These are phyloP conservation scores for Termitomyces bulborhizus DNA, from an alignment of 768 basidiomycete genomes.

Conservation along the genomic window DNA sequence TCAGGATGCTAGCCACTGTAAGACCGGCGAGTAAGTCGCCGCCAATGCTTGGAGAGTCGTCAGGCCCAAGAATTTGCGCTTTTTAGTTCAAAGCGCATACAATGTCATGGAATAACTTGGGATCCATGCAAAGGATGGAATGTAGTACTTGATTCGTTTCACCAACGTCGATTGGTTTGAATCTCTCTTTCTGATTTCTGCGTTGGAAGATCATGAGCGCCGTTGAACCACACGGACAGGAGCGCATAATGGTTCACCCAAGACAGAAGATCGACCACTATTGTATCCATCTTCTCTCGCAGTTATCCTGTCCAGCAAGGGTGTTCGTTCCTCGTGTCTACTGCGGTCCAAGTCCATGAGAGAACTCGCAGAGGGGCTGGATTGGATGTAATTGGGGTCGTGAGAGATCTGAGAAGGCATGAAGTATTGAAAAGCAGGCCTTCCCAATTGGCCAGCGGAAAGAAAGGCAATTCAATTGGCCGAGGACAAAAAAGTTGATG, in stretches of 20 bases:
- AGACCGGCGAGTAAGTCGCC: constrained; percentile 78
- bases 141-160: constrained; percentile 63
- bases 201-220: neutral
- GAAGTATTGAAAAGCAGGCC: neutral
- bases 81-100: constrained; percentile 30
- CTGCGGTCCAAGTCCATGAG: constrained; percentile 13
- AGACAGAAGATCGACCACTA: constrained; percentile 15
- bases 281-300: constrained; percentile 23
- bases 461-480: neutral
- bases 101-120: constrained; percentile 65
- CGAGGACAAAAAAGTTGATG: neutral
- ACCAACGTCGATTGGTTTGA: constrained; percentile 25
- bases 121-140: constrained; percentile 76
- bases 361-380: constrained; percentile 14
- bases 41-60: constrained; percentile 22
- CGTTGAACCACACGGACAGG: neutral
- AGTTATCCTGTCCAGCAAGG: constrained; percentile 23
- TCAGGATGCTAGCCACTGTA: constrained; percentile 79
- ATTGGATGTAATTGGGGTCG: constrained; percentile 1
- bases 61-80: neutral
- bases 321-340: constrained; percentile 24
- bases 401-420: constrained; percentile 4
- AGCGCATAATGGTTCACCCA: constrained; percentile 11
- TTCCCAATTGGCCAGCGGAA: neutral
- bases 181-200: constrained; percentile 10